Conservation (phyloP, 495 filamentous ascomycete genomes). For the Neurospora sp. region DNA sequence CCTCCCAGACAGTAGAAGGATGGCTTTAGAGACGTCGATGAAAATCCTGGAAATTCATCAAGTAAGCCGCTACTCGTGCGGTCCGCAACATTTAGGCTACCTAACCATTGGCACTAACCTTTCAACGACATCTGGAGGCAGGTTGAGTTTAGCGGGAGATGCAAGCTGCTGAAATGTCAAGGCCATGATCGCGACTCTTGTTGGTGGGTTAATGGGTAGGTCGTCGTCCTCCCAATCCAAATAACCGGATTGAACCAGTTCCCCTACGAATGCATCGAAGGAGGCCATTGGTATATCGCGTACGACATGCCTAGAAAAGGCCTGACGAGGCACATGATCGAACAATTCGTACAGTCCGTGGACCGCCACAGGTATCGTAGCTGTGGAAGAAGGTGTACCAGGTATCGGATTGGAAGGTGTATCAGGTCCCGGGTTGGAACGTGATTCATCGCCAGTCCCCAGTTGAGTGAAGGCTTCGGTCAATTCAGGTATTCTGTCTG, state of each 20-base stretch:
- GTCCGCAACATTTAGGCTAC: background rate
- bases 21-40: background rate
- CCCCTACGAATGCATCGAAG: background rate
- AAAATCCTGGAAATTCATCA: background rate
- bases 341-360: background rate
- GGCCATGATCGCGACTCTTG: background rate
- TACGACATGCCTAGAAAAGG: background rate
- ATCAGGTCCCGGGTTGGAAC: too few relatives aligned
- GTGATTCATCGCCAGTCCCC: background rate
- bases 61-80: background rate
- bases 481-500: background rate
- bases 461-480: background rate
- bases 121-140: background rate
- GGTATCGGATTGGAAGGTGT: background rate
- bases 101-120: background rate
- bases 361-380: background rate
- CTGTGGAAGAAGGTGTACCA: background rate
- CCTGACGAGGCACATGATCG: background rate
- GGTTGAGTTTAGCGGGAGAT: background rate
- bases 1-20: background rate
- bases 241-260: background rate
- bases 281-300: background rate
- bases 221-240: background rate
- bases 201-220: background rate
- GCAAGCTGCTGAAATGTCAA: background rate